A percentile compares a stretch with the other conserved stretches of the same genome.
Conservation (phyloP, 805 yeast species). For the Saccharomycopsis olivae region DNA sequence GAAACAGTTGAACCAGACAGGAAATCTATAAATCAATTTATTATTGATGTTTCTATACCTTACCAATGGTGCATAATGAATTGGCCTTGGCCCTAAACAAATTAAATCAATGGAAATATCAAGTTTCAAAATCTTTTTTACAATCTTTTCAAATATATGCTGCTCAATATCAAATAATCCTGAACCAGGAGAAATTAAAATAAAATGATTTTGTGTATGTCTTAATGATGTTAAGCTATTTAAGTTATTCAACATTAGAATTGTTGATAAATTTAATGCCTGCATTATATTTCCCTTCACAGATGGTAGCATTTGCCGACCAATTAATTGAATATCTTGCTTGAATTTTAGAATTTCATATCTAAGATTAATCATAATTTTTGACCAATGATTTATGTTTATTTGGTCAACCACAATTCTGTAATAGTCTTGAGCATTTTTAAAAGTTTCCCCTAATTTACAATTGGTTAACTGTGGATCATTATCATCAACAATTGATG, state of each 20-base stretch:
- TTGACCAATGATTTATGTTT: conserved; percentile 79
- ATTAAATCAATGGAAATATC: conserved; percentile 86
- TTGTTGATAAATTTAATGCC: conserved; percentile 75
- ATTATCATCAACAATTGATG: conserved; percentile 56
- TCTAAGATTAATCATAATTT: conserved; percentile 79
- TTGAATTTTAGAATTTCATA: conserved; percentile 77
- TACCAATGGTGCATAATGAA: conserved; percentile 86
- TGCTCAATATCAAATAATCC: conserved; percentile 90
- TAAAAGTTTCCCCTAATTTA: conserved; percentile 53
- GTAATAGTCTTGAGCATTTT: conserved; percentile 66
- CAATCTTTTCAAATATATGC: conserved; percentile 61
- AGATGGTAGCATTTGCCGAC: conserved; percentile 65
- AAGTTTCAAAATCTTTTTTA: conserved; percentile 60
- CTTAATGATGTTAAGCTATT: conserved; percentile 56
- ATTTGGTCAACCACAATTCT: conserved; percentile 94
- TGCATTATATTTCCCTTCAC: conserved; percentile 85
- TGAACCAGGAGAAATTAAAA: conserved; percentile 83
- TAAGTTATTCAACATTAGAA: conserved; percentile 28
- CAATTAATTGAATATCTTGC: conserved; percentile 43
- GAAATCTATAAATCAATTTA: conserved; percentile 62
- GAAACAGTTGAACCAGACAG: conserved; percentile 92
- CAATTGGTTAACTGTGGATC: conserved; percentile 19
- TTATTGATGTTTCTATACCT: conserved; percentile 48
- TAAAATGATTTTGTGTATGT: conserved; percentile 84
- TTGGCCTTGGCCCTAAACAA: conserved; percentile 81